Evolutionary conservation across 2,329 filamentous ascomycete genomes (phyloP).

Genomic region (Amylocarpus encephaloides): DNA sequence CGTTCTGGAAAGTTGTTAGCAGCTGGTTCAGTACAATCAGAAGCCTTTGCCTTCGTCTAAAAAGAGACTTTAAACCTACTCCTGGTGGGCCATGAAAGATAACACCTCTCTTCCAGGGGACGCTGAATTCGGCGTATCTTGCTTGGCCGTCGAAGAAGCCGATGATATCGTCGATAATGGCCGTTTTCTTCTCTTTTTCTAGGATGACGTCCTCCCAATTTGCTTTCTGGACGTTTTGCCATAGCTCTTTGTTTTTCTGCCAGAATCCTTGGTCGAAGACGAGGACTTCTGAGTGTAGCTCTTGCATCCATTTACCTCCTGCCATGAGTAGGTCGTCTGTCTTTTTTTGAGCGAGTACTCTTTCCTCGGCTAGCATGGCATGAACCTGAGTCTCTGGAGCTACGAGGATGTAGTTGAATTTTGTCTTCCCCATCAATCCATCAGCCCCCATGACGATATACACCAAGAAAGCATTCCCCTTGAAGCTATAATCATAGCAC

Average conservation of each 20-base stretch:
- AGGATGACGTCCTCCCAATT: conserved; percentile 63
- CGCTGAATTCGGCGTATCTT: conserved; percentile 53
- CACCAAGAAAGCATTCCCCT: conserved; percentile 20
- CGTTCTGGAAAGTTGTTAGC: conserved; percentile 38
- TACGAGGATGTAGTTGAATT: conserved; percentile 20
- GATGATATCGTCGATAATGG: conserved; percentile 56
- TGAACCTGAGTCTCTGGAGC: conserved; percentile 2
- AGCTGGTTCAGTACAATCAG: neutral
- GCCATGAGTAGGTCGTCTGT: conserved; percentile 48
- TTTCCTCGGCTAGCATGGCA: conserved; percentile 10
- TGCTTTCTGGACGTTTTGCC: conserved; percentile 46
- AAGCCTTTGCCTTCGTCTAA: too few species aligned
- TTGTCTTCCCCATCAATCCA: conserved; percentile 8
- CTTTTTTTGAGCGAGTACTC: conserved; percentile 18
- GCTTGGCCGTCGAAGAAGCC: conserved; percentile 56
- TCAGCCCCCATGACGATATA: conserved; percentile 21
- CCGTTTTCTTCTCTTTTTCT: conserved; percentile 56
- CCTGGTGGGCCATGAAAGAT: conserved; percentile 5
- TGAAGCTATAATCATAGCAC: conserved; percentile 22
- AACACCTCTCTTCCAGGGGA: conserved; percentile 54
- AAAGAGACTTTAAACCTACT: neutral
- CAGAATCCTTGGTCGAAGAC: conserved; percentile 59
- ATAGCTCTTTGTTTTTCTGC: conserved; percentile 58
- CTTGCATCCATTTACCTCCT: conserved; percentile 46
- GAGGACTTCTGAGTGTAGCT: conserved; percentile 58